These are phyloP conservation scores for Cladophialophora carrionii DNA, from an alignment of 2,329 filamentous ascomycete genomes.

Conservation along the genomic window DNA sequence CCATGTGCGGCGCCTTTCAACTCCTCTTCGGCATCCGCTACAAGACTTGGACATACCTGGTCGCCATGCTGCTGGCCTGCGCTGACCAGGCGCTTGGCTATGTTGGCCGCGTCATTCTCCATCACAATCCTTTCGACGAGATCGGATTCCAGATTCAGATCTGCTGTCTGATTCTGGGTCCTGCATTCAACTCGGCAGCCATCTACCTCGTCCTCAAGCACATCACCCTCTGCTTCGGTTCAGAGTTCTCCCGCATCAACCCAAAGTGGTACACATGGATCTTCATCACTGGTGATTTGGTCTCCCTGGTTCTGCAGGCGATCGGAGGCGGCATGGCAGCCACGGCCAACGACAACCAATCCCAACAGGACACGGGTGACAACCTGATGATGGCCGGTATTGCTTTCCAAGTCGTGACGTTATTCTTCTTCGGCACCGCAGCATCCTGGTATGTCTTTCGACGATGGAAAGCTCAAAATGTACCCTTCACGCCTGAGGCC, in stretches of 20 bases:
- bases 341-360: slow-evolving; percentile 46
- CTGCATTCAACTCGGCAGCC: slow-evolving; percentile 59
- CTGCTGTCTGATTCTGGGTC: slow-evolving; percentile 59
- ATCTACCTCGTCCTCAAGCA: slow-evolving; percentile 63
- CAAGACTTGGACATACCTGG: slow-evolving; percentile 56
- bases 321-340: slow-evolving; percentile 59
- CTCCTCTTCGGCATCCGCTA: slow-evolving; percentile 57
- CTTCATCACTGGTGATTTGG: slow-evolving; percentile 63
- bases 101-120: slow-evolving; percentile 57
- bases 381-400: slow-evolving; percentile 63
- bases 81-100: slow-evolving; percentile 61
- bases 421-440: slow-evolving; percentile 43
- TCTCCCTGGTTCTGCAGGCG: slow-evolving; percentile 62
- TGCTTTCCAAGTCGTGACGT: slow-evolving; percentile 59
- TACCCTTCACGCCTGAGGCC: slow-evolving; percentile 25
- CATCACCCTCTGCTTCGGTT: slow-evolving; percentile 60
- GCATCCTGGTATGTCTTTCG: slow-evolving; percentile 26
- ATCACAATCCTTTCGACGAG: slow-evolving; percentile 56
- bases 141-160: slow-evolving; percentile 60
- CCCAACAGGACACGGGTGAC: slow-evolving; percentile 53
- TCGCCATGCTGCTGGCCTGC: slow-evolving; percentile 58
- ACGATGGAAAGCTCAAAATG: slow-evolving; percentile 31
- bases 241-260: slow-evolving; percentile 52
- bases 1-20: slow-evolving; percentile 53
- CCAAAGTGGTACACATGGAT: slow-evolving; percentile 60